phyloP scores from a whole-genome alignment of 148 eudicot genomes.

The Silene conica region DNA sequence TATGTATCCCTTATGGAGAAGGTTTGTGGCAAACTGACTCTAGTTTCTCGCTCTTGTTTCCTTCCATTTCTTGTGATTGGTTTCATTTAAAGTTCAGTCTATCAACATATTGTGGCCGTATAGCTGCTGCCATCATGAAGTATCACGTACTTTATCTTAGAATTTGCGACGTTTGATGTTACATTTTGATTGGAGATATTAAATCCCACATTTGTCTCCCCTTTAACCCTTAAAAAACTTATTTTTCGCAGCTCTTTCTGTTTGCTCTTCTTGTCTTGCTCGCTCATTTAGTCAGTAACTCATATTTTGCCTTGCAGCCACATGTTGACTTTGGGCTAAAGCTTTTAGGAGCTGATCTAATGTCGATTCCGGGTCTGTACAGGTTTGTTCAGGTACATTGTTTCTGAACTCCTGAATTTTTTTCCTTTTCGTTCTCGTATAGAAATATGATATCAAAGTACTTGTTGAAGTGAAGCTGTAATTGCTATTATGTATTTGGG shows the following conservation, averaged over 20 bases:
- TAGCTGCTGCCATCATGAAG: background rate
- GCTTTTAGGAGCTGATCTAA: constrained; percentile 87
- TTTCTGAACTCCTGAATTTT: constrained; percentile 7
- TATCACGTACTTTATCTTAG: background rate
- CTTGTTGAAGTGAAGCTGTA: background rate
- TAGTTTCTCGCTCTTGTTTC: background rate
- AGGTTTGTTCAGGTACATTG: constrained; percentile 69
- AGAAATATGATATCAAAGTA: background rate
- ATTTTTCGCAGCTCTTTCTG: too few species aligned
- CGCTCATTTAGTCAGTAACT: background rate
- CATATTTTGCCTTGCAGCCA: constrained; percentile 52
- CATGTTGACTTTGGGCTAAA: constrained; percentile 91
- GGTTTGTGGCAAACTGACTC: constrained; percentile 37
- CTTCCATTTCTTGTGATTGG: background rate
- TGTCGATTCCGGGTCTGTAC: constrained; percentile 90
- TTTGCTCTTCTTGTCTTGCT: background rate
- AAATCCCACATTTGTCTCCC: background rate
- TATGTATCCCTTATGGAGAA: constrained; percentile 90
- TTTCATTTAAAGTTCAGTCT: background rate
- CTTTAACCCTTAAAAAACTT: background rate
- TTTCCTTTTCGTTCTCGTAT: too few species aligned
- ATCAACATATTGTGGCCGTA: background rate
- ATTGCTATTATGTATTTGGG: background rate
- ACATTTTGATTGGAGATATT: background rate
- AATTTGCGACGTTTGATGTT: background rate